Percentiles rank a stretch among this genome's conserved stretches.
Conservation (phyloP, 371 early-diverging fungal genomes). For the Nematocida ausubeli region DNA sequence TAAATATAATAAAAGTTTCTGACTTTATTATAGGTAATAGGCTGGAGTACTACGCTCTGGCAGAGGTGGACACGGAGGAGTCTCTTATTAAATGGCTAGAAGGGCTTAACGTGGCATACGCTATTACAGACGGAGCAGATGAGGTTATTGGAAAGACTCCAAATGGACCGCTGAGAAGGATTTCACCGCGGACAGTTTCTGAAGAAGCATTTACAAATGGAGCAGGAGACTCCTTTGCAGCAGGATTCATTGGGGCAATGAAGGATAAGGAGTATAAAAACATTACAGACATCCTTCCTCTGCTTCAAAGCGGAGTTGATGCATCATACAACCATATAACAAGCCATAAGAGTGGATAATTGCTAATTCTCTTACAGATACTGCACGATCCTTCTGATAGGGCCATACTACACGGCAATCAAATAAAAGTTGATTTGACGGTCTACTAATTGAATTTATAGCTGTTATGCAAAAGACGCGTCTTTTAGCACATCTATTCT, state of each 20-base stretch:
- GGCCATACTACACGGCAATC: too few species aligned
- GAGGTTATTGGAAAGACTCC: slow-evolving; percentile 33
- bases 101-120: slow-evolving; percentile 26
- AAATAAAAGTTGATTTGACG: too few species aligned
- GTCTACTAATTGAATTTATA: too few species aligned
- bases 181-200: background rate
- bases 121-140: slow-evolving; percentile 44
- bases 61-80: background rate
- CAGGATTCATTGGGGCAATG: slow-evolving; percentile 47
- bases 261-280: background rate
- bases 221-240: slow-evolving; percentile 51
- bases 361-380: background rate
- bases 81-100: slow-evolving; percentile 20
- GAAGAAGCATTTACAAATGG: slow-evolving; percentile 24
- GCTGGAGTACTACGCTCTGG: slow-evolving; percentile 36
- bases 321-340: slow-evolving; percentile 22
- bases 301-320: slow-evolving; percentile 14
- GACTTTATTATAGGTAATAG: slow-evolving; percentile 55
- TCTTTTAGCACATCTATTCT: too few species aligned
- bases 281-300: slow-evolving; percentile 19
- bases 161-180: slow-evolving; percentile 27
- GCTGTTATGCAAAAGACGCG: too few species aligned
- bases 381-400: background rate
- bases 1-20: background rate
- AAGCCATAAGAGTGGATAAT: background rate